Evolutionary conservation across 495 filamentous ascomycete genomes (phyloP), one percentile per base, ranked within the genome.

Genomic region (Annulohypoxylon stygium): DNA sequence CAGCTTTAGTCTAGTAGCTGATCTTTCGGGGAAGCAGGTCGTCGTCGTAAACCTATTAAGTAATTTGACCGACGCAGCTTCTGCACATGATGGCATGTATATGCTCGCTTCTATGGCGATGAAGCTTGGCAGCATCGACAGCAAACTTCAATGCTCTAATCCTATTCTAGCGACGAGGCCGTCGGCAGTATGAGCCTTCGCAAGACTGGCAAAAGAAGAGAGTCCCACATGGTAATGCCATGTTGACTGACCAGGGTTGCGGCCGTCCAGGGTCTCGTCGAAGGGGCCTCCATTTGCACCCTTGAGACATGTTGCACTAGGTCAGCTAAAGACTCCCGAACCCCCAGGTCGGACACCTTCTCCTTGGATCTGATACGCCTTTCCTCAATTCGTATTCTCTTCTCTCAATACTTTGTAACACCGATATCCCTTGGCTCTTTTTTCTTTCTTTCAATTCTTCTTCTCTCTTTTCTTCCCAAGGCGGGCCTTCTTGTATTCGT

Each of bases 241-340:
- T 70, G 58, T 33, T 20, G 57, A 23, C 33, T 11, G 57, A 39
- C 48, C 66, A 69, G 61, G 65, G 70, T 16, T 55, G 45, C 20
- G 36, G 39, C 41, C 30, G 55, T 65, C 67, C 45, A 58, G 76
- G 80, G 81, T 39, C 30, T 39, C 33, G 62, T 70, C 37, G 62
- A 80, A 66, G 75, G 53, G 71, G 70, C 73, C 67, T 69, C 73
- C 78, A 78, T 79, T 54, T 77, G 74, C 80, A 76, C 75, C 76
- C 79, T 69, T 78, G 78, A 78, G 76, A 75, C 75, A 74, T 75
- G 74, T 76, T 79, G 73, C 67, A 71, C 60, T 64, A 71, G 47
- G 64, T 61, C 60, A 43, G 73, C 70, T 68, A 68, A 70, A 64
- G 60, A 75, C 73, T 67, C 59, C 57, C 60, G 64, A 75, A 75